Evolutionary conservation across 306 rosid genomes (phyloP).

Genomic region (Casuarina cunninghamiana): DNA sequence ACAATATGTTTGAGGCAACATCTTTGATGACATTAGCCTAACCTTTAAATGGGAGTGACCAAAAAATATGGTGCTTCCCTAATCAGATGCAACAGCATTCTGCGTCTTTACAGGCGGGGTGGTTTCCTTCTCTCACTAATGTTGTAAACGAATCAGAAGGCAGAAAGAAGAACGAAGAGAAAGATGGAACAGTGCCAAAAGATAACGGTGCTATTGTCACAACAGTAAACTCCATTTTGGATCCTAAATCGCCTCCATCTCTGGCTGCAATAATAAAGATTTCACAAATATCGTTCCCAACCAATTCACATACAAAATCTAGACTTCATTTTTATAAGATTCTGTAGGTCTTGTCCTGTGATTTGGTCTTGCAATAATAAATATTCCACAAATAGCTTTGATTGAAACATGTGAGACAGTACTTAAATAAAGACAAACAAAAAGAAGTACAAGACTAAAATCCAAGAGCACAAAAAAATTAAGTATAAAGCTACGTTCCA

Average conservation of each 20-base stretch:
- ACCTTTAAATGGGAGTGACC: conserved; percentile 27
- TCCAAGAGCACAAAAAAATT: too few species aligned
- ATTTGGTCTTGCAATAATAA: too few species aligned
- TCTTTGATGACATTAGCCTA: conserved; percentile 86
- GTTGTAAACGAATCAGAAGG: conserved; percentile 59
- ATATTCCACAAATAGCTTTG: too few species aligned
- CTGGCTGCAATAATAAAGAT: conserved; percentile 5
- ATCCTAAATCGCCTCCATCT: conserved; percentile 48
- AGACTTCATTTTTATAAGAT: too few species aligned
- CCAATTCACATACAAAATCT: too few species aligned
- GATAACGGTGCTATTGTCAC: conserved; percentile 35
- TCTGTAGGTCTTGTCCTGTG: too few species aligned
- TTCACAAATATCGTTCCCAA: background rate
- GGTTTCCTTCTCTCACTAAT: conserved; percentile 78
- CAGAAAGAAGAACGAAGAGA: conserved; percentile 75
- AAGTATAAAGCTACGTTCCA: too few species aligned
- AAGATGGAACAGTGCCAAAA: conserved; percentile 30
- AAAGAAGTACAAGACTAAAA: too few species aligned
- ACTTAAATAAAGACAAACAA: too few species aligned
- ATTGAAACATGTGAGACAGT: too few species aligned
- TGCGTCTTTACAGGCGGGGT: conserved; percentile 52
- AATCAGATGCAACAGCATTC: conserved; percentile 40
- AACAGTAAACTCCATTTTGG: conserved; percentile 55
- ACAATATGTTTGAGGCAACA: conserved; percentile 65
- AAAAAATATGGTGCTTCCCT: conserved; percentile 41